Base-by-base conservation (phyloP, 257 asterid genomes). In the Lavandula angustifolia region DNA sequence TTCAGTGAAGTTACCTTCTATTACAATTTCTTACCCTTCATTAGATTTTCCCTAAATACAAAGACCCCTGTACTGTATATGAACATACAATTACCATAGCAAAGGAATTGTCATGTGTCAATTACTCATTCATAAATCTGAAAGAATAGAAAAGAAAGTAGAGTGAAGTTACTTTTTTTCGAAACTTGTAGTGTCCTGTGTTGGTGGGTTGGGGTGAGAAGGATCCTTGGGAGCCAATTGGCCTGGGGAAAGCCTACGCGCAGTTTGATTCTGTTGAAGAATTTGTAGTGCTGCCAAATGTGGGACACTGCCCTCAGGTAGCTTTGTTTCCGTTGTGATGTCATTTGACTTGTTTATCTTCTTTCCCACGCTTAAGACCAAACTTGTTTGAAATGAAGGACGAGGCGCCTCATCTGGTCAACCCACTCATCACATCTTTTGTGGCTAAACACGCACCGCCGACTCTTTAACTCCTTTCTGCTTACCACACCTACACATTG, bases 161-260 rank as follows among this genome's bases (percentile, higher is more conserved):
- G n/a, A n/a, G n/a, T n/a, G n/a, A n/a, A n/a, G n/a, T n/a, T n/a
- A n/a, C n/a, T n/a, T n/a, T n/a, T n/a, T n/a, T n/a, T n/a, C n/a
- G n/a, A n/a, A n/a, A n/a, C 3, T 61, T 78, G 34, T 61, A 92
- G 99, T 84, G 97, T 71, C 99, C 96, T 60, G 94, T 89, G 53
- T 69, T 89, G 84, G 89, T 92, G 74, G 96, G 69, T 22, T 89
- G 99, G 99, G 97, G 97, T 49, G 99, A 89, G 55, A 92, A 82
- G 80, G 99, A 92, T 83, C 99, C 99, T 14, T 92, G 99, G 99
- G 99, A 92, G 72, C 99, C 99, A 14, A 62, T 92, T 53, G 94
- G 89, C 46, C 85, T 89, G 3, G 99, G 99, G 43, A 85, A 60
- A 71, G 89, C 92, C 64, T 92, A 84, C 40, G 87, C 72, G 9